A percentile compares a stretch with the other conserved stretches of the same genome.
These are phyloP conservation scores for Escovopsis weberi DNA, from an alignment of 2,329 filamentous ascomycete genomes.

Conservation along the genomic window DNA sequence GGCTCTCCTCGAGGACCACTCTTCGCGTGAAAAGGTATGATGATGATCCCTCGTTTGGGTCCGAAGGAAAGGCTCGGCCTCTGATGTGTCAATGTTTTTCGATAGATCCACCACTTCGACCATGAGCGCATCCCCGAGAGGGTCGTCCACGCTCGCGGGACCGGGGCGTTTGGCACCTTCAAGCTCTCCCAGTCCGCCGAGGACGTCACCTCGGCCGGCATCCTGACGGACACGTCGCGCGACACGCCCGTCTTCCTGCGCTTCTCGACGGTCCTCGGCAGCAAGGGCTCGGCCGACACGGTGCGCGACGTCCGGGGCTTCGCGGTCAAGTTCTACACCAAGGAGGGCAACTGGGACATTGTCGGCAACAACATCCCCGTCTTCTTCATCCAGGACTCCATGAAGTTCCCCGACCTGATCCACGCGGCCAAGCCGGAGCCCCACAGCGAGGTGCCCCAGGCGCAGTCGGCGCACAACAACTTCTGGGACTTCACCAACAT, in stretches of 20 bases:
- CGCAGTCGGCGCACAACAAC: constrained; percentile 56
- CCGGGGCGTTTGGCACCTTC: constrained; percentile 58
- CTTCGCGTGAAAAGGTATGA: constrained; percentile 56
- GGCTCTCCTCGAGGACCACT: constrained; percentile 54
- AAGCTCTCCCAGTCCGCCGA: constrained; percentile 49
- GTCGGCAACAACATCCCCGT: constrained; percentile 56
- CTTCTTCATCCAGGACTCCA: constrained; percentile 56
- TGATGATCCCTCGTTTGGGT: neutral
- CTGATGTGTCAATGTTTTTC: too few relatives aligned
- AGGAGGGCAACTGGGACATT: constrained; percentile 55
- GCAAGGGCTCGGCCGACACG: constrained; percentile 62
- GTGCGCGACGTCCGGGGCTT: constrained; percentile 76
- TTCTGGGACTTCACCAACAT: constrained; percentile 59
- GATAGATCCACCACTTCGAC: constrained; percentile 59
- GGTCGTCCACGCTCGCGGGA: constrained; percentile 56
- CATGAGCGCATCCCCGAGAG: constrained; percentile 45
- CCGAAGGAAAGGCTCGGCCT: neutral
- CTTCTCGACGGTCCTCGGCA: constrained; percentile 67
- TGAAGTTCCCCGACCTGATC: constrained; percentile 50
- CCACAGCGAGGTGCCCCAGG: constrained; percentile 55
- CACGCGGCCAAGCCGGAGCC: constrained; percentile 51
- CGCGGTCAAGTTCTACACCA: constrained; percentile 46
- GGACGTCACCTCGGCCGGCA: constrained; percentile 52
- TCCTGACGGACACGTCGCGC: constrained; percentile 41
- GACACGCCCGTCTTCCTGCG: constrained; percentile 31